These are phyloP conservation scores for Echinosophora koreensis DNA, from an alignment of 306 rosid genomes.

Conservation along the genomic window DNA sequence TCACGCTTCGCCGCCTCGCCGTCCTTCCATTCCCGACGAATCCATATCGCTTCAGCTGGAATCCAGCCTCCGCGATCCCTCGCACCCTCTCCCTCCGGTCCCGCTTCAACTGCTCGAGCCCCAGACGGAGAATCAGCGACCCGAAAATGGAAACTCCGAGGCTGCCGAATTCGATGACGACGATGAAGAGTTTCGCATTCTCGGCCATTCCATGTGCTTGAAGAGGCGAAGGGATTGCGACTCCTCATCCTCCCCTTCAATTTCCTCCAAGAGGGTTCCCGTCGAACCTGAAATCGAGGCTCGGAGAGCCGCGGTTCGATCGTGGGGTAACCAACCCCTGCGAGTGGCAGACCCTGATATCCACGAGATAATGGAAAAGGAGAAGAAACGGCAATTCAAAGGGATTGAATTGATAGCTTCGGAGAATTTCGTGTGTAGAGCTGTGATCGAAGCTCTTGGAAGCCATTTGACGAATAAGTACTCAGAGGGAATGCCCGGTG, in stretches of 20 bases:
- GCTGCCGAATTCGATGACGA: conserved; percentile 49
- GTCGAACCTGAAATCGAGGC: conserved; percentile 65
- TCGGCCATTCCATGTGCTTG: conserved; percentile 90
- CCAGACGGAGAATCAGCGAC: conserved; percentile 48
- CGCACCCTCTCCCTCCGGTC: conserved; percentile 60
- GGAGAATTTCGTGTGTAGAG: conserved; percentile 86
- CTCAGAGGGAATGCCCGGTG: conserved; percentile 95
- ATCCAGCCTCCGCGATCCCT: conserved; percentile 61
- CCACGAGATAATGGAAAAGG: conserved; percentile 79
- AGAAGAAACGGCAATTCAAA: conserved; percentile 74
- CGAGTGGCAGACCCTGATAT: conserved; percentile 75
- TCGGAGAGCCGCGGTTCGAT: conserved; percentile 64
- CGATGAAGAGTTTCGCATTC: conserved; percentile 74
- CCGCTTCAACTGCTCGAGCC: conserved; percentile 83
- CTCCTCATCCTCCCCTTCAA: conserved; percentile 56
- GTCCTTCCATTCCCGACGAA: conserved; percentile 64
- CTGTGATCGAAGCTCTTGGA: conserved; percentile 93
- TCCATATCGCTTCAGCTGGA: conserved; percentile 76
- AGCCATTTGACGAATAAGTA: conserved; percentile 91
- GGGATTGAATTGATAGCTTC: conserved; percentile 95
- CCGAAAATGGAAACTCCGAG: conserved; percentile 45
- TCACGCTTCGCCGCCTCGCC: conserved; percentile 70
- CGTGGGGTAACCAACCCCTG: conserved; percentile 79
- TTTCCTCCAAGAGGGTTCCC: conserved; percentile 51
- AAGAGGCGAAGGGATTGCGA: conserved; percentile 79